Conservation (phyloP, 331 rosid genomes). For the Prunus yedoensis region DNA sequence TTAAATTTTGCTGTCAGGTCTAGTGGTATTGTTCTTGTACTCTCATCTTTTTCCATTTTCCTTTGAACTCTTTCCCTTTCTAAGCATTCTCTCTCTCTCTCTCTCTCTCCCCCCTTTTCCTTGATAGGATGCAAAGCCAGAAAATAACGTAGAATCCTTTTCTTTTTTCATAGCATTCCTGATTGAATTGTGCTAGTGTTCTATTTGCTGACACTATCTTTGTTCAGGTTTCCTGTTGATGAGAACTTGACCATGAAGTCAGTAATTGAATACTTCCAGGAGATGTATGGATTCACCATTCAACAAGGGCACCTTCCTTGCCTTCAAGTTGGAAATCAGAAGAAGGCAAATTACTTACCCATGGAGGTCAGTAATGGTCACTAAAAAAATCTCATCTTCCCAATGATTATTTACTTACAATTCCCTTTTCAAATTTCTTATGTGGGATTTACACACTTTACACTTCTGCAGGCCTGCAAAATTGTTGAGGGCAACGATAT, state of each 20-base stretch:
- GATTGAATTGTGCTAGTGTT: background rate
- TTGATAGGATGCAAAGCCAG: background rate
- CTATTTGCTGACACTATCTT: conserved; percentile 20
- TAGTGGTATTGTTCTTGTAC: background rate
- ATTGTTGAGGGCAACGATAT: conserved; percentile 92
- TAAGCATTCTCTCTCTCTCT: background rate
- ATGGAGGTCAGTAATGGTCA: conserved; percentile 69
- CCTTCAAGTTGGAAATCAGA: conserved; percentile 99
- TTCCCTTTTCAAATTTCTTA: conserved; percentile 1
- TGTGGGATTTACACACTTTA: conserved; percentile 15
- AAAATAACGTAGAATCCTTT: background rate
- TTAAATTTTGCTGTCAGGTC: background rate
- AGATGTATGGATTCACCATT: conserved; percentile 97
- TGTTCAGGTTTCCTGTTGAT: conserved; percentile 88
- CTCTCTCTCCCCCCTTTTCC: too few species aligned
- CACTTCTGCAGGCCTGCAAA: conserved; percentile 75
- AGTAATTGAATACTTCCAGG: conserved; percentile 95
- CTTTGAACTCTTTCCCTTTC: background rate
- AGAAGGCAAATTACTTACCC: conserved; percentile 96
- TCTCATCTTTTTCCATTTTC: background rate
- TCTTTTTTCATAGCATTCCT: background rate
- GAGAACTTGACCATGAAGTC: conserved; percentile 96
- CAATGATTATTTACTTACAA: background rate
- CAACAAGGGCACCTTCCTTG: conserved; percentile 94
- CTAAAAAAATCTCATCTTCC: background rate